Conservation (phyloP, 495 filamentous ascomycete genomes). For the Tuber umbilicatum region DNA sequence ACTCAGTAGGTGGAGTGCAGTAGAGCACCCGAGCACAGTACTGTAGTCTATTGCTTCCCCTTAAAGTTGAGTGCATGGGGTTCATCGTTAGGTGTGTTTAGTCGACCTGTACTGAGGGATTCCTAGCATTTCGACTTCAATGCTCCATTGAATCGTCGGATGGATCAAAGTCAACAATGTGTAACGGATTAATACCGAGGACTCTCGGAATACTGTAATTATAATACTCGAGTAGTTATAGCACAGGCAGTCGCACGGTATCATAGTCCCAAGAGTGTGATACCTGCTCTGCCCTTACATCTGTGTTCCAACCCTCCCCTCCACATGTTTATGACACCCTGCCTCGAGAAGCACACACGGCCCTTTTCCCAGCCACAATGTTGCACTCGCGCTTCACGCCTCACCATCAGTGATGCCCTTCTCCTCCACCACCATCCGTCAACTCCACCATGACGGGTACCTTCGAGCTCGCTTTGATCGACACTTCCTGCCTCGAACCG, state of each 20-base stretch:
- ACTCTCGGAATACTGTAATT: background rate
- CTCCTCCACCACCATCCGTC: background rate
- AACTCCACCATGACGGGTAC: background rate
- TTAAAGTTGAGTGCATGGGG: too few relatives aligned
- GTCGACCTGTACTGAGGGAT: background rate
- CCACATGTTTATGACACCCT: background rate
- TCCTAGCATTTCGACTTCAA: background rate
- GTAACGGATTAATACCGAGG: background rate
- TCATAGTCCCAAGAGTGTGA: background rate
- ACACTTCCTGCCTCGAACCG: conserved; percentile 30
- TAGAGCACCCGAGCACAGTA: too few relatives aligned
- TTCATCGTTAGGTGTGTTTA: background rate
- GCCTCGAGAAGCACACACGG: background rate
- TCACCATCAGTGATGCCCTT: background rate
- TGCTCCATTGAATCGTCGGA: background rate
- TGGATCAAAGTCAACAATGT: background rate
- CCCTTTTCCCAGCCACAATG: conserved; percentile 1
- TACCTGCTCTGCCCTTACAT: background rate
- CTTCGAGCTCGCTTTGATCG: background rate
- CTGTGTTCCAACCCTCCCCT: background rate
- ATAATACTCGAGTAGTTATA: too few relatives aligned
- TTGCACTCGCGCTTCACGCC: background rate
- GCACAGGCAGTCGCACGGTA: too few relatives aligned
- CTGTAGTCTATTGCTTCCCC: too few relatives aligned
- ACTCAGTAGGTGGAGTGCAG: too few relatives aligned